Evolutionary conservation across 2,329 filamentous ascomycete species (phyloP), one percentile per base, ranked within the genome.

Genomic region (Coniochaeta sp.): DNA sequence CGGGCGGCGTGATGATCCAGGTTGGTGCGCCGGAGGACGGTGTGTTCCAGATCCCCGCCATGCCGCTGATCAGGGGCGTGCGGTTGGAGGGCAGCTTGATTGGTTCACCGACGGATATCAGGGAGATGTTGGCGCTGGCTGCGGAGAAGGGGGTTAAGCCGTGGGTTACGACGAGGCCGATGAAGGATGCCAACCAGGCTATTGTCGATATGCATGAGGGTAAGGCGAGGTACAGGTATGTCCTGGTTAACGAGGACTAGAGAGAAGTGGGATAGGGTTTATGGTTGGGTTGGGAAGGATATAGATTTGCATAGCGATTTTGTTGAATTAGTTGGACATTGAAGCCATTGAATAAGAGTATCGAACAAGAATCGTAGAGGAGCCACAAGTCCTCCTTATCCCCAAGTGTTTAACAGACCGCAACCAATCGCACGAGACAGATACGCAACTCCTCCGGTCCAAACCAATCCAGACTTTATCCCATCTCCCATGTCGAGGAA

Each of bases 71-170:
- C 48, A 65, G 63, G 47, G 82, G 81, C 60, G 62, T 74, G 33
- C 76, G 73, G 59, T 62, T 83, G 20, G 74, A 71, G 1, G 81
- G 79, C 7, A 62, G 58, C 20, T 26, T 57, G 42, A 64, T 81
- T 54, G 79, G 80, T 2, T 68, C 72, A n/a, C 81, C 81, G 0
- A 61, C 61, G 42, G 77, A 85, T 57, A 84, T 85, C 53, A 66
- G 72, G 49, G 76, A 82, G 58, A 86, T 86, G 82, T 59, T 86
- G 52, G 57, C 76, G 52, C 72, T 86, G 52, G 82, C 78, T 7
- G 80, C 72, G 0, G 74, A 82, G 51, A 77, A 83, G 66, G 72
- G 74, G 7, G 67, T 86, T 32, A 74, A 77, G 66, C 73, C 81
- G 1, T 81, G 78, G 77, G 71, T 85, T 28, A 65, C 82, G 60